Base-by-base conservation (phyloP, 108 stramenopile species). In the Cyclotella choctawhatcheeana region DNA sequence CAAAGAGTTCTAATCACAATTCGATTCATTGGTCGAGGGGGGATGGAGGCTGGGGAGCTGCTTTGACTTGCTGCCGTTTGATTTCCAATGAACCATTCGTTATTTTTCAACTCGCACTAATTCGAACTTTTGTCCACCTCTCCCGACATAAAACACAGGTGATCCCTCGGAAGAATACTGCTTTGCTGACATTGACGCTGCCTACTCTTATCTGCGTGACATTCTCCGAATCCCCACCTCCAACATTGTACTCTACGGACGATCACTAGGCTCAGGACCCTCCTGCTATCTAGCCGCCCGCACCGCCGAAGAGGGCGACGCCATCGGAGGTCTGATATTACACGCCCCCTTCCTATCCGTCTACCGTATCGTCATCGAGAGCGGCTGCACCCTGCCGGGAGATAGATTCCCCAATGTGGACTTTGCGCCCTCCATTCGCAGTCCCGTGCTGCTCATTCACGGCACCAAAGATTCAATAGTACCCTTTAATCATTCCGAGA, bases 361-460 rank as follows among this genome's bases (percentile, higher is more conserved):
- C 8, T 97, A 92, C 79, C 83, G 97, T 13, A 95, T 98, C 25
- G 95, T 96, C 7, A 55, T 97, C 32, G 95, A 98, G 44, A 88
- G 94, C 47, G 93, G 97, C 17, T 97, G 93, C 77, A 98, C 97
- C 16, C 69, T 97, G 21, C 89, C 88, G 45, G 97, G 97, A 0
- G 97, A 98, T 79, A 92, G 96, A 78, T 98, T 98, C 68, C 94
- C 96, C 12, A 98, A 98, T 69, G 89, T 98, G 20, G 97, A 98
- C 71, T 77, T 91, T 66, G 83, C 82, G 0, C 94, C 90, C 10
- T 76, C 69, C 62, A 88, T 93, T 44, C 77, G 77, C 69, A 85
- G 87, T 62, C 94, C 93, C 16, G 76, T 85, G 13, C 81, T 96
- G 54, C 77, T 98, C 6, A 93, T 98, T 14, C 97, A 98, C 73